Evolutionary conservation across 2,329 filamentous ascomycete genomes (phyloP).

Genomic region (Aspergillus uvarum): DNA sequence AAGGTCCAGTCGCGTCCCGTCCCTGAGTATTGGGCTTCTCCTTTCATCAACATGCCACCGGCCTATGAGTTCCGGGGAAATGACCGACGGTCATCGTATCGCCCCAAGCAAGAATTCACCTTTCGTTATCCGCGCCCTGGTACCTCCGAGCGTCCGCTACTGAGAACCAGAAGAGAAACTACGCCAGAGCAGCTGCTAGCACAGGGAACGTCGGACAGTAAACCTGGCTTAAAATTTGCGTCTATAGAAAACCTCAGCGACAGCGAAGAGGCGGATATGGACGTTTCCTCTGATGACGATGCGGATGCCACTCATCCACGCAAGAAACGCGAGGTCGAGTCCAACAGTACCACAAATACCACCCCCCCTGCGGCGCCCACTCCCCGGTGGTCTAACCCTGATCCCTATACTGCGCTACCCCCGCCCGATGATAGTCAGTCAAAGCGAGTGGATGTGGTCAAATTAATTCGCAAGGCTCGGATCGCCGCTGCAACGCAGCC

Average conservation of each 20-base stretch:
- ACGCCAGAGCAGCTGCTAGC: constrained; percentile 38
- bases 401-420: constrained; percentile 85
- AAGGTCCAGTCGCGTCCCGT: not conserved
- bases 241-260: constrained; percentile 43
- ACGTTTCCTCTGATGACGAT: constrained; percentile 42
- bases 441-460: constrained; percentile 84
- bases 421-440: constrained; percentile 70
- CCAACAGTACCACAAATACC: constrained; percentile 19
- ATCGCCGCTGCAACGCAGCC: constrained; percentile 56
- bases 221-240: constrained; percentile 36
- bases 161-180: constrained; percentile 34
- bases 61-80: constrained; percentile 37
- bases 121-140: constrained; percentile 40
- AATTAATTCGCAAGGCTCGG: constrained; percentile 86
- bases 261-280: constrained; percentile 49
- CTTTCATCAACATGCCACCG: constrained; percentile 24
- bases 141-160: constrained; percentile 40
- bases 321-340: constrained; percentile 38
- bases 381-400: constrained; percentile 93
- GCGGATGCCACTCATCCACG: constrained; percentile 36
- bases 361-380: constrained; percentile 31
- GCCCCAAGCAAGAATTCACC: constrained; percentile 38
- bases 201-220: constrained; percentile 23
- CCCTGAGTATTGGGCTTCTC: not conserved
- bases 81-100: constrained; percentile 24